These are phyloP conservation scores for Persicaria tinctoria DNA, from an alignment of 148 eudicot genomes.

Conservation along the genomic window DNA sequence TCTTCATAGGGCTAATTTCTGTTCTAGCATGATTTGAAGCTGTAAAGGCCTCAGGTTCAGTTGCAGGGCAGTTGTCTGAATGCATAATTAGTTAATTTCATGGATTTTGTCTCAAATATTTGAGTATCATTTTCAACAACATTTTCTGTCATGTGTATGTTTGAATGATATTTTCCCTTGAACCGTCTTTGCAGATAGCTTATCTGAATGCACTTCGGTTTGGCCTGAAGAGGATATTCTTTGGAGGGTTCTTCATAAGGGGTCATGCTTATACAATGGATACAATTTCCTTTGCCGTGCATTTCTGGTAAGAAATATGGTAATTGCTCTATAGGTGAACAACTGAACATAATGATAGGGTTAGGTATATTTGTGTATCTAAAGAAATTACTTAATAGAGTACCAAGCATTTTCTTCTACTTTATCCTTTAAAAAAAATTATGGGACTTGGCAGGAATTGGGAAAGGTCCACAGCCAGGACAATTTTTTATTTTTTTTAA, in stretches of 20 bases:
- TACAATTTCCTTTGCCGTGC: constrained; percentile 92
- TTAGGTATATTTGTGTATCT: neutral
- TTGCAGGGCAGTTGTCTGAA: neutral
- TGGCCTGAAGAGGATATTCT: constrained; percentile 91
- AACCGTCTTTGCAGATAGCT: constrained; percentile 51
- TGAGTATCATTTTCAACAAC: neutral
- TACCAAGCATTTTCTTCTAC: neutral
- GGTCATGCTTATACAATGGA: constrained; percentile 99
- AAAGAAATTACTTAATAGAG: neutral
- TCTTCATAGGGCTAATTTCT: neutral
- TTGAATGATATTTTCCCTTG: neutral
- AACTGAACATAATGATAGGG: neutral
- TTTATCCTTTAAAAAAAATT: neutral
- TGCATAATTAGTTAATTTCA: neutral
- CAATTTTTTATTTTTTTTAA: neutral
- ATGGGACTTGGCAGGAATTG: neutral
- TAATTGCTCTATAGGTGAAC: neutral
- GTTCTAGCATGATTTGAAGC: neutral
- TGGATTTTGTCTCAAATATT: neutral
- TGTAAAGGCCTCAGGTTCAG: neutral
- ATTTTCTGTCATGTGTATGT: neutral
- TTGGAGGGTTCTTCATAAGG: constrained; percentile 97
- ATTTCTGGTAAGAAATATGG: constrained; percentile 60
- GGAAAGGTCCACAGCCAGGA: neutral
- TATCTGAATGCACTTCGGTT: constrained; percentile 85